Base-by-base conservation (phyloP, 2,329 filamentous ascomycete species). In the Fusarium nurragi region DNA sequence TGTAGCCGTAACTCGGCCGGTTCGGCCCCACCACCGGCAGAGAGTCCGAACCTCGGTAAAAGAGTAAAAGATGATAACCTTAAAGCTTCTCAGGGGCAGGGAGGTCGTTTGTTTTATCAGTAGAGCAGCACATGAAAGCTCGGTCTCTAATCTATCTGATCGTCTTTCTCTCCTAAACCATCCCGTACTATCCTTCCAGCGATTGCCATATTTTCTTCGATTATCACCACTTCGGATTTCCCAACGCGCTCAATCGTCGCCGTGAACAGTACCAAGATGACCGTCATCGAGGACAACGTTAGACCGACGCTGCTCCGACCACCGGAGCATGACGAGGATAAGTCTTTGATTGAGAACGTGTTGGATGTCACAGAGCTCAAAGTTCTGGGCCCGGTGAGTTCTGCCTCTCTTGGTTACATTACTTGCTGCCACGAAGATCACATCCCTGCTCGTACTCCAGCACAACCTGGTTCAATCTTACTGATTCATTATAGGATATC, bases 301-400 rank as follows among this genome's bases (percentile, higher is more conserved):
- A 73, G 77, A 30, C 67, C 76, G n/a, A 80, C 78, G 46, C 71
- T 80, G 21, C 60, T 97, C 66, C 86, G 88, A 72, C 90, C 92
- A 47, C 93, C 92, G 65, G 88, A 90, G 48, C 78, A 88, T 28
- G 89, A 97, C 74, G 80, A 86, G 41, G 84, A 84, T 73, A 91
- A 92, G 77, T 89, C 93, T 23, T 84, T 88, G 14, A 96, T 98
- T 64, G 94, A 98, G 80, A 94, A 96, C 78, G 89, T 92, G 45
- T 85, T 97, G 53, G 93, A 97, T 73, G 83, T 97, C 70, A 95
- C 91, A 5, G 90, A 93, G 67, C 83, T 97, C 49, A 82, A 82
- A 52, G 89, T 91, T 62, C 87, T 95, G 64, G 90, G 90, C 40
- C 90, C 90, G 55, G 90, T 92, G 80, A 75, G 86, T 78, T 46